These are phyloP conservation scores for Neurospora sp. DNA, from an alignment of 2,329 filamentous ascomycete genomes.

Conservation along the genomic window DNA sequence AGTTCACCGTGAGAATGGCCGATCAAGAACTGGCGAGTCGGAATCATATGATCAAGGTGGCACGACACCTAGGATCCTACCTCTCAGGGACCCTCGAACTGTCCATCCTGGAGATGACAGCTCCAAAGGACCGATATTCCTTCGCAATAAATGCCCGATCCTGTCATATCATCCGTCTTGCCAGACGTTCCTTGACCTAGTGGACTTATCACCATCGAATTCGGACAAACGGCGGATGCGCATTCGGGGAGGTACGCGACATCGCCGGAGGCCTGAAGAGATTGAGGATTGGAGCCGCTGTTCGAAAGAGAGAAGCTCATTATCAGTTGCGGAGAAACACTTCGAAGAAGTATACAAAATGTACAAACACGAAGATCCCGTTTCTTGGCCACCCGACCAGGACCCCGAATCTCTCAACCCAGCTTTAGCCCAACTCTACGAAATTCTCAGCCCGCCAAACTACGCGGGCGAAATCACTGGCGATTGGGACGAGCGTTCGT, in stretches of 20 bases:
- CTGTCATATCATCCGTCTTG: slow-evolving; percentile 44
- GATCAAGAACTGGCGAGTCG: neutral
- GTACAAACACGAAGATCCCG: slow-evolving; percentile 17
- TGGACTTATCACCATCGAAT: slow-evolving; percentile 36
- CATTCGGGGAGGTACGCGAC: slow-evolving; percentile 33
- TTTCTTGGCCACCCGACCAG: slow-evolving; percentile 26
- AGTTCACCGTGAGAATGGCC: neutral
- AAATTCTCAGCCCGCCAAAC: slow-evolving; percentile 29
- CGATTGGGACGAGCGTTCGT: slow-evolving; percentile 34
- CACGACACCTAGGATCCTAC: neutral
- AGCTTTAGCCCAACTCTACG: slow-evolving; percentile 26
- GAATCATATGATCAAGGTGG: neutral
- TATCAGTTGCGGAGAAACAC: neutral
- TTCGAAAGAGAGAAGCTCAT: neutral
- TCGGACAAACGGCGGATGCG: slow-evolving; percentile 36
- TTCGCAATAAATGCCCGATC: slow-evolving; percentile 43
- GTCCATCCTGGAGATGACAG: slow-evolving; percentile 41
- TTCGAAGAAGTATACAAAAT: slow-evolving; percentile 15
- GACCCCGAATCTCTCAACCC: slow-evolving; percentile 13
- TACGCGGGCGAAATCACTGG: slow-evolving; percentile 29
- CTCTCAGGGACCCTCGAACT: slow-evolving; percentile 28
- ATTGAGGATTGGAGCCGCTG: slow-evolving; percentile 8
- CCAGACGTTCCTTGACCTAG: slow-evolving; percentile 49
- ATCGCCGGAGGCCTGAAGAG: slow-evolving; percentile 15
- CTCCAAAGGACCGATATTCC: slow-evolving; percentile 31